A percentile compares a stretch with the other conserved stretches of the same genome.
These are phyloP conservation scores for Canariomyces notabilis DNA, from an alignment of 2,329 filamentous ascomycete genomes.

Conservation along the genomic window DNA sequence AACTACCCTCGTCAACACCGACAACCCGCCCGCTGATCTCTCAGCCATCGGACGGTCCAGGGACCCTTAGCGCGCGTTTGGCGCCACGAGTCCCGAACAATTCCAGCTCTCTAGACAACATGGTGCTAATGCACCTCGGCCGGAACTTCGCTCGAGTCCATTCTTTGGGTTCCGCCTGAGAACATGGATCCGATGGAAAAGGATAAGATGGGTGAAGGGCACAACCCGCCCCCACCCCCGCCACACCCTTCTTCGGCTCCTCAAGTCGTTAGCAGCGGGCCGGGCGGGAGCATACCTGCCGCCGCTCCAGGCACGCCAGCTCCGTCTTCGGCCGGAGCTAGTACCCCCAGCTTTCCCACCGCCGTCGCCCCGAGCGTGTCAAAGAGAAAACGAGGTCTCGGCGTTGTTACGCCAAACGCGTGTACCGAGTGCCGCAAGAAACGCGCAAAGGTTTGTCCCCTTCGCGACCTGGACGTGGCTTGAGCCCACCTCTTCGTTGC, in stretches of 20 bases:
- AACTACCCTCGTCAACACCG: background rate
- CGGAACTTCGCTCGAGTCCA: constrained; percentile 2
- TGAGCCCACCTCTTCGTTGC: background rate
- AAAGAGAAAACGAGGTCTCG: constrained; percentile 50
- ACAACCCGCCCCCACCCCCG: constrained; percentile 8
- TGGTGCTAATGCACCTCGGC: constrained; percentile 14
- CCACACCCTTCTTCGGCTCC: constrained; percentile 3
- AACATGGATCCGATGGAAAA: constrained; percentile 24
- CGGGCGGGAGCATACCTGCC: constrained; percentile 12
- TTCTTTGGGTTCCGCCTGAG: constrained; percentile 7
- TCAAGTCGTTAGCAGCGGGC: background rate
- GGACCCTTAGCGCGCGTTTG: background rate
- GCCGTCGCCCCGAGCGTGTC: constrained; percentile 30
- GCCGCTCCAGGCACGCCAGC: constrained; percentile 14
- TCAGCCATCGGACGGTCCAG: background rate
- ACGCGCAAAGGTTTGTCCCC: constrained; percentile 53
- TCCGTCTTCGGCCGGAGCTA: constrained; percentile 27
- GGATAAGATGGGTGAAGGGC: constrained; percentile 11
- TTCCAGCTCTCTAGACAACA: constrained; percentile 3
- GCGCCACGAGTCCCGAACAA: background rate
- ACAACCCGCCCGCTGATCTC: background rate
- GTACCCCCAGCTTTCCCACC: constrained; percentile 18
- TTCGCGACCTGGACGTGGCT: background rate
- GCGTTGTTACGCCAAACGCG: constrained; percentile 55
- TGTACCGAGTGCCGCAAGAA: constrained; percentile 60